Conservation (phyloP, 2,329 filamentous ascomycete species). For the Exophiala mesophila region DNA sequence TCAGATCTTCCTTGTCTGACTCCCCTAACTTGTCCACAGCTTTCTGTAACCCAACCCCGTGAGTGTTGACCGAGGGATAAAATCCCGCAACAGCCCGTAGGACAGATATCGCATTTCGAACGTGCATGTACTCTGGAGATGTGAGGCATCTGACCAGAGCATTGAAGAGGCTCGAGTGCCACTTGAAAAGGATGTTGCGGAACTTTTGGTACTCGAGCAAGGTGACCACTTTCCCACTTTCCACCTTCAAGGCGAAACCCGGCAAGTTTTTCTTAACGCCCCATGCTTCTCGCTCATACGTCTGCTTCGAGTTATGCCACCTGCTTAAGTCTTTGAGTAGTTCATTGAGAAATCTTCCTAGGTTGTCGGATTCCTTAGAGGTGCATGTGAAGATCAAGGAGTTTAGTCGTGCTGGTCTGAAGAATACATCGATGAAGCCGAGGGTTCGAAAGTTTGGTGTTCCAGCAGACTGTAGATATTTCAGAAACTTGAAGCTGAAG, state of each 20-base stretch:
- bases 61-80: conserved; percentile 87
- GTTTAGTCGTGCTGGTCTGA: conserved; percentile 74
- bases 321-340: conserved; percentile 70
- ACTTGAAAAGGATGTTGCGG: conserved; percentile 77
- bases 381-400: conserved; percentile 85
- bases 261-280: conserved; percentile 61
- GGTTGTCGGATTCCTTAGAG: conserved; percentile 81
- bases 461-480: conserved; percentile 77
- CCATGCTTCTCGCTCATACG: conserved; percentile 79
- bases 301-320: conserved; percentile 74
- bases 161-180: conserved; percentile 77
- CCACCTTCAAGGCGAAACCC: conserved; percentile 73
- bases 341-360: conserved; percentile 86
- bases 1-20: conserved; percentile 45
- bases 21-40: conserved; percentile 41
- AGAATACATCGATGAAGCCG: conserved; percentile 76
- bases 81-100: conserved; percentile 73
- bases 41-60: conserved; percentile 54
- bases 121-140: conserved; percentile 91
- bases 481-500: conserved; percentile 80
- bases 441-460: conserved; percentile 83
- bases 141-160: conserved; percentile 78
- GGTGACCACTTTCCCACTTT: conserved; percentile 64
- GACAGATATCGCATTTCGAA: conserved; percentile 88
- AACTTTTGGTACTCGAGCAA: conserved; percentile 83